A percentile compares a stretch with the other conserved stretches of the same genome.
Evolutionary conservation across 257 asterid genomes (phyloP).

Genomic region (Eustoma russellianum): DNA sequence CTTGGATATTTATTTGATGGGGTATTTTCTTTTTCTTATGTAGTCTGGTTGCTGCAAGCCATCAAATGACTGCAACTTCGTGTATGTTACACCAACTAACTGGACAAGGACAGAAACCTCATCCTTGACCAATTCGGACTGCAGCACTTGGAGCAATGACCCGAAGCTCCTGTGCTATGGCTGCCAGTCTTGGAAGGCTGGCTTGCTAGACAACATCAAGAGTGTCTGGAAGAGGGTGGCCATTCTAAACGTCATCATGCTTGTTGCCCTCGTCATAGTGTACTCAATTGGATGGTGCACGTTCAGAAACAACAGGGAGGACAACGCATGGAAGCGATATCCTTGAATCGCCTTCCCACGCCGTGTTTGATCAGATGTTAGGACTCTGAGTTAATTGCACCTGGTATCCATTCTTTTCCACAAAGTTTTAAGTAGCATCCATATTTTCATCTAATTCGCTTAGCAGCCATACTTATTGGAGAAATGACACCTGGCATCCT

Average conservation of each 20-base stretch:
- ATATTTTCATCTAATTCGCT: too few species aligned
- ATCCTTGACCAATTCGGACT: constrained; percentile 30
- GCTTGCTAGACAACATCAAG: constrained; percentile 76
- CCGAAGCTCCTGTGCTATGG: constrained; percentile 44
- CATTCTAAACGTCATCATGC: constrained; percentile 51
- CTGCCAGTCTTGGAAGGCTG: constrained; percentile 85
- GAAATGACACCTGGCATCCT: too few species aligned
- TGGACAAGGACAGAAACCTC: constrained; percentile 37
- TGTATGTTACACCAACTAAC: constrained; percentile 63
- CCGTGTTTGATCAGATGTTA: too few species aligned
- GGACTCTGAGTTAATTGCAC: too few species aligned
- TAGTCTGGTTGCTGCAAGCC: constrained; percentile 99
- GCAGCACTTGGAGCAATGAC: constrained; percentile 50
- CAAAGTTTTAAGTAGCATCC: too few species aligned
- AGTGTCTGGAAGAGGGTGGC: constrained; percentile 78
- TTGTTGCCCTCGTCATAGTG: constrained; percentile 67
- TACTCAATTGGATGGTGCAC: constrained; percentile 83
- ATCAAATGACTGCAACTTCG: constrained; percentile 54
- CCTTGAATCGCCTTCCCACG: too few species aligned
- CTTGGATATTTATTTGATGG: not conserved
- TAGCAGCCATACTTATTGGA: too few species aligned
- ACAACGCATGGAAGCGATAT: too few species aligned
- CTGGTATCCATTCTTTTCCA: too few species aligned
- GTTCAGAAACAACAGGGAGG: constrained; percentile 79
- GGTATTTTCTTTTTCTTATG: constrained; percentile 1